Evolutionary conservation across 2,329 filamentous ascomycete species (phyloP).

Genomic region (Aspergillus fischeri): DNA sequence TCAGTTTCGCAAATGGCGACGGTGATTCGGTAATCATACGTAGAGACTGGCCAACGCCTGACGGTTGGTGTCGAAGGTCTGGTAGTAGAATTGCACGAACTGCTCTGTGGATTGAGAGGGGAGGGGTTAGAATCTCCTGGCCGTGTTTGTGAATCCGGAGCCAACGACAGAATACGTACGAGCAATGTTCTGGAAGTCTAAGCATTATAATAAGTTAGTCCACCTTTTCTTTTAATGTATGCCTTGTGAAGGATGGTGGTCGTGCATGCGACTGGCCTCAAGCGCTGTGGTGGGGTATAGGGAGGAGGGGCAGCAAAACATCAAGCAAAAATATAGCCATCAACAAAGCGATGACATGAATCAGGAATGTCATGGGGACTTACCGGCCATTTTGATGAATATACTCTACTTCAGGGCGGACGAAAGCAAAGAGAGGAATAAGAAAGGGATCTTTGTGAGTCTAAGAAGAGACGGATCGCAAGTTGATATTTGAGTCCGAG

Average conservation of each 20-base stretch:
- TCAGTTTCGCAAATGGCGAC: neutral
- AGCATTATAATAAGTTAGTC: slow-evolving; percentile 10
- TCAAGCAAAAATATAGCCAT: neutral
- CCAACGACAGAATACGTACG: slow-evolving; percentile 28
- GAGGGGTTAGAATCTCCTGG: slow-evolving; percentile 2
- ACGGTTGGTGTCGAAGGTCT: slow-evolving; percentile 74
- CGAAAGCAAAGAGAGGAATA: slow-evolving; percentile 12
- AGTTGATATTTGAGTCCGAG: neutral
- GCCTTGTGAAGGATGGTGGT: neutral
- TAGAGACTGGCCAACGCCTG: slow-evolving; percentile 66
- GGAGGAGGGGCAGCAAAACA: slow-evolving; percentile 21
- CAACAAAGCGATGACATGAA: neutral
- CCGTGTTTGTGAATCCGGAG: neutral
- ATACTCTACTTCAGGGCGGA: slow-evolving; percentile 1
- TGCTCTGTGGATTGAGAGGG: slow-evolving; percentile 57
- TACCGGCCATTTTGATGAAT: slow-evolving; percentile 33
- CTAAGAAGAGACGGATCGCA: slow-evolving; percentile 6
- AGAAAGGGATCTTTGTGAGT: slow-evolving; percentile 21
- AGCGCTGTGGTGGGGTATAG: slow-evolving; percentile 13
- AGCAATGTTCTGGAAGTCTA: slow-evolving; percentile 39
- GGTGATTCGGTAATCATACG: slow-evolving; percentile 52
- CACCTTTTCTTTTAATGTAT: neutral
- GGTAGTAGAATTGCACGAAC: slow-evolving; percentile 89
- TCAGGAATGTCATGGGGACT: slow-evolving; percentile 14
- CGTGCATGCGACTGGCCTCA: neutral